Base-by-base conservation (phyloP, 495 filamentous ascomycete genomes). In the Friedmanniomyces endolithicus region DNA sequence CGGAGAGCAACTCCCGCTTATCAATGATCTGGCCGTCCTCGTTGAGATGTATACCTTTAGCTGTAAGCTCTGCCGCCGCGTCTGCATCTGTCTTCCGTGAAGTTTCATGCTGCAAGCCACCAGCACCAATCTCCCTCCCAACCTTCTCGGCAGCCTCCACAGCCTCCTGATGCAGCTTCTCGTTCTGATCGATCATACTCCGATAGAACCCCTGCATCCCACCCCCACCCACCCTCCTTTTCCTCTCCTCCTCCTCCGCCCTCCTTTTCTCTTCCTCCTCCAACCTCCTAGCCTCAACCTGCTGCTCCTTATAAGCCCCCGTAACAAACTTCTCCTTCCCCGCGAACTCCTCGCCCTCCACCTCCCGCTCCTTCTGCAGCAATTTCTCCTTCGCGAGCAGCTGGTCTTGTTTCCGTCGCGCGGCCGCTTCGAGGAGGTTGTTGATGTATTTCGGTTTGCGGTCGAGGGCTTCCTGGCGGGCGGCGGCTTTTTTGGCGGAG, bases 321-420 rank as follows among this genome's bases (percentile, higher is more conserved):
- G 92, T 98, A 29, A 97, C 92, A 62, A 98, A 98, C 65, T 85
- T 89, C 69, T 97, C 94, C 69, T 95, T 98, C 57, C 92, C 94
- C 0, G 80, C 85, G 64, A 87, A 96, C 68, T 90, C 88, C 14
- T 95, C 94, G 11, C 92, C 92, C 69, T 98, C 92, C 0, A 82
- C 85, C 60, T 90, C 94, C 34, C 92, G 80, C 67, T 98, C 94
- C 44, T 82, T 82, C 61, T 86, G 82, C 27, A 97, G 72, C 67
- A 87, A 74, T 64, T 88, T 86, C 67, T 98, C 92, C 59, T 88
- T 83, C 14, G 92, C 92, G 9, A 94, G 82, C 33, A 87, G 72
- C 47, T 86, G 81, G 70, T 96, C 92, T 24, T 88, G 85, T 69
- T 96, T 95, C 29, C 94, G 82, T 29, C 88, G 68, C 55, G 89